Conservation (phyloP, 2,329 filamentous ascomycete genomes). For the Elsinoe fawcettii region DNA sequence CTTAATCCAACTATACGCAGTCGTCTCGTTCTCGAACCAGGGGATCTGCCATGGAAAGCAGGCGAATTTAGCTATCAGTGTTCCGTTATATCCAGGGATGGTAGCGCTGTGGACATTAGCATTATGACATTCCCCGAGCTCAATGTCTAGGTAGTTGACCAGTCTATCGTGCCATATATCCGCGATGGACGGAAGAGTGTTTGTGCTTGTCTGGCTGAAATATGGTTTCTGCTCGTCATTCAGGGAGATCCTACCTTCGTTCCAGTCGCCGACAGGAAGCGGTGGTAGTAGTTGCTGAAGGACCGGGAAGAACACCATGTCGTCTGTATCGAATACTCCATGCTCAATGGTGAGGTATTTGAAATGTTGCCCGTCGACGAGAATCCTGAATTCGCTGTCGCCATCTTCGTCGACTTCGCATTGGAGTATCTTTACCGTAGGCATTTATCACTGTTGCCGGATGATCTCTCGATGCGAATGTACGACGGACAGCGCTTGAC, state of each 20-base stretch:
- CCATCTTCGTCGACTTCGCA: neutral
- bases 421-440: too few relatives aligned
- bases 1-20: slow-evolving; percentile 33
- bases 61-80: slow-evolving; percentile 35
- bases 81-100: too few relatives aligned
- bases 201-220: too few relatives aligned
- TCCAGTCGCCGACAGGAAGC: slow-evolving; percentile 37
- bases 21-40: slow-evolving; percentile 32
- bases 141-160: too few relatives aligned
- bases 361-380: slow-evolving; percentile 32
- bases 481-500: too few relatives aligned
- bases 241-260: slow-evolving; percentile 31
- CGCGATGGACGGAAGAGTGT: slow-evolving; percentile 25
- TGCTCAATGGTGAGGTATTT: slow-evolving; percentile 37
- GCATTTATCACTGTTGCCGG: too few relatives aligned
- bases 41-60: slow-evolving; percentile 34
- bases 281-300: slow-evolving; percentile 31
- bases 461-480: too few relatives aligned
- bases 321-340: slow-evolving; percentile 28
- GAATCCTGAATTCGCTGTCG: slow-evolving; percentile 33
- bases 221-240: too few relatives aligned
- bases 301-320: slow-evolving; percentile 30
- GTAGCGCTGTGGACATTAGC: slow-evolving; percentile 21
- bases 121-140: slow-evolving; percentile 11
- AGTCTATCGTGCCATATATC: too few relatives aligned